Base-by-base conservation (phyloP, 2,329 filamentous ascomycete genomes). In the Xylogone sp. region DNA sequence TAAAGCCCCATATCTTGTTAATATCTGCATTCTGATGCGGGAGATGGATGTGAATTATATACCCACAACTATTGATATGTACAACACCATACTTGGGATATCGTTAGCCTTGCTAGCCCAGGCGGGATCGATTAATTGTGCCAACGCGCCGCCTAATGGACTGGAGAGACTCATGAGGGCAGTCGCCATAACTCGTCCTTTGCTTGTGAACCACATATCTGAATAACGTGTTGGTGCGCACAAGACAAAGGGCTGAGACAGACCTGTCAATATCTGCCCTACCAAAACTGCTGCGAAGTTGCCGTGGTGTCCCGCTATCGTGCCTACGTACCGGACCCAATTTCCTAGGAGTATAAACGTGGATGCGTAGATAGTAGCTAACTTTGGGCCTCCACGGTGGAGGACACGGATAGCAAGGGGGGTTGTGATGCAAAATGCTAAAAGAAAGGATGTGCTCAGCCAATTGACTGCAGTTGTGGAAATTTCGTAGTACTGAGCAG, bases 171-270 rank as follows among this genome's bases (percentile, higher is more conserved):
- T 92, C 20, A 87, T 86, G 34, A 96, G 64, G 1, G 93, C 94
- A 1, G 93, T 97, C 18, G 93, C 93, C 49, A 87, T 86, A 12
- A 96, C 88, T 50, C 94, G 83, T 8, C 92, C 93, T 10, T 77
- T 74, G 61, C 88, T 85, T 1, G 90, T 92, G 71, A 97, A 97
- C 94, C 94, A 97, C 53, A 96, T 75, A 66, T 97, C 92, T 50
- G 89, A 94, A 70, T 96, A 99, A 56, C 90, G 78, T 0, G 94
- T 93, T 1, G 94, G 93, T 0, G 93, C 90, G 6, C 87, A 84
- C 9, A 97, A 81, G 12, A 96, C 90, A 68, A 97, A 97, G 0
- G 94, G 92, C 66, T 99, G 94, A 1, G 90, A 85, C 39, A 97
- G 77, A 1, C 93, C 94, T 48, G 88, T 90, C 54, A 99, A 68